A percentile compares a stretch with the other conserved stretches of the same genome.
Conservation (phyloP, 306 rosid species). For the Cucumis hystrix region DNA sequence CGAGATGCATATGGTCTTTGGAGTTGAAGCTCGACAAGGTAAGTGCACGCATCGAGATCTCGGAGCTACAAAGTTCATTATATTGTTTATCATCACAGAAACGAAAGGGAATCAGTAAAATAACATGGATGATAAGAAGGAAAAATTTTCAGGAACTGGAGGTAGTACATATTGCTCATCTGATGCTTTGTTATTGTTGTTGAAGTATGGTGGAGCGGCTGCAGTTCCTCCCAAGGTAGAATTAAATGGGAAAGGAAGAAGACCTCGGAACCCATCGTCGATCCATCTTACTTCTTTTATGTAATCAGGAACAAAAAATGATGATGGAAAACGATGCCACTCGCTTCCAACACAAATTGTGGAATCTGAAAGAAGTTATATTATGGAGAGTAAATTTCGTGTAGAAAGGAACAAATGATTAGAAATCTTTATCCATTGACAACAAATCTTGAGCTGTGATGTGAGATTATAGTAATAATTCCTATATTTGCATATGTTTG, state of each 20-base stretch:
- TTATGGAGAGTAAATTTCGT: neutral
- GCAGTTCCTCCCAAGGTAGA: constrained; percentile 93
- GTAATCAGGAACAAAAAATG: constrained; percentile 70
- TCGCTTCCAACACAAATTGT: constrained; percentile 86
- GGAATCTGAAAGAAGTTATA: constrained; percentile 40
- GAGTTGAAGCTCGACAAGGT: constrained; percentile 88
- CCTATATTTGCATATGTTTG: neutral
- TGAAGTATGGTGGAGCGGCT: constrained; percentile 73
- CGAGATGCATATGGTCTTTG: constrained; percentile 67
- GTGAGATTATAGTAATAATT: neutral
- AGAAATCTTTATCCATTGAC: neutral
- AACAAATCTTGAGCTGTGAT: neutral
- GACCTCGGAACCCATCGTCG: constrained; percentile 89
- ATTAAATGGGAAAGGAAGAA: constrained; percentile 83
- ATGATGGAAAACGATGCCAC: constrained; percentile 95
- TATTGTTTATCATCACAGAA: neutral
- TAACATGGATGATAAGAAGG: neutral
- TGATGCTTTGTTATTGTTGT: constrained; percentile 73
- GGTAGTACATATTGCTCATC: constrained; percentile 52
- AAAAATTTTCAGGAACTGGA: neutral
- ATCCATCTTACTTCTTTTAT: constrained; percentile 82
- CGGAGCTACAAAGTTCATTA: constrained; percentile 38
- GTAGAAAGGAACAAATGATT: neutral
- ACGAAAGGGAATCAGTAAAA: neutral
- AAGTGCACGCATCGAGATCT: constrained; percentile 60